Evolutionary conservation across 2,329 filamentous ascomycete species (phyloP), one percentile per base, ranked within the genome.

Genomic region (Pseudogymnoascus sp.): DNA sequence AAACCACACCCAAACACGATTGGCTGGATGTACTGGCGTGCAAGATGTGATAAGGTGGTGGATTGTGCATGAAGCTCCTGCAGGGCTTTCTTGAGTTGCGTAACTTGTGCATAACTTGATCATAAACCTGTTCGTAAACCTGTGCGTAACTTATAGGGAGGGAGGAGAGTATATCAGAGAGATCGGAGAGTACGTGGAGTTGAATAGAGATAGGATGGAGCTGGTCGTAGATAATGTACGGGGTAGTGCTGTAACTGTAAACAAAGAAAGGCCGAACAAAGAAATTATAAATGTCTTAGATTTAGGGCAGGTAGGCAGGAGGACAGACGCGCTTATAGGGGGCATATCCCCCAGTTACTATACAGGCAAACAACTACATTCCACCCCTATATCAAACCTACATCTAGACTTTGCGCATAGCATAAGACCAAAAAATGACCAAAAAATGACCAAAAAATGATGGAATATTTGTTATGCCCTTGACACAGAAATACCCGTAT

Each of bases 41-140:
- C 9, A 2, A 31, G 46, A 31, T 53, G 46, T 53, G 46, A 53
- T 53, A 53, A 53, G 46, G 26, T 53, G 26, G 26, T 9, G 31
- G 46, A 53, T 33, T 31, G 46, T 53, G 46, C 46, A 53, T 53
- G 46, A 53, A 33, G 26, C 46, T 53, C 26, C 46, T 53, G n/a
- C 7, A 53, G 46, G 23, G 46, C 9, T 10, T 4, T 19, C 17
- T 4, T 19, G 26, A 29, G 23, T 29, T 53, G 46, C 46, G 26
- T 31, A 53, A 31, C 26, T 53, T 53, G 44, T 11, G 15, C 31
- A 4, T 33, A 33, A 29, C 17, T 42, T 42, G 17, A 21, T 7
- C 9, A 7, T 38, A 38, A n/a, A 3, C 23, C 7, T 29, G 26
- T 7, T 4, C 31, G 31, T 33, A 33, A 31, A 11, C 17, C 21